Conservation (phyloP, 306 rosid species). For the Begonia fuchsioides region DNA sequence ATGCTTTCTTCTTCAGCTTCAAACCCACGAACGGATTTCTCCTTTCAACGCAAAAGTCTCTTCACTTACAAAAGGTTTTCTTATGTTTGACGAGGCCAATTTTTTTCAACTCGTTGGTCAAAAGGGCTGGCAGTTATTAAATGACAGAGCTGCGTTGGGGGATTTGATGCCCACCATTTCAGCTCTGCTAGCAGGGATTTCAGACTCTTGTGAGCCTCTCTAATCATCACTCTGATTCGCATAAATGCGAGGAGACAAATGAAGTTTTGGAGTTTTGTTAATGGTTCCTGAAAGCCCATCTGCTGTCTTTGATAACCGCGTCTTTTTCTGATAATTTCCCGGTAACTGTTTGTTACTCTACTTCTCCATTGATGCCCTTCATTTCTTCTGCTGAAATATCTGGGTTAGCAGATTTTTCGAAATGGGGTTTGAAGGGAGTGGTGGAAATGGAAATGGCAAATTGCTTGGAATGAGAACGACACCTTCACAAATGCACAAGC, state of each 20-base stretch:
- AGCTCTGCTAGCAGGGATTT: slow-evolving; percentile 11
- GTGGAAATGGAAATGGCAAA: slow-evolving; percentile 22
- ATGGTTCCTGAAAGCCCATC: slow-evolving; percentile 14
- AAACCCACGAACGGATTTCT: slow-evolving; percentile 23
- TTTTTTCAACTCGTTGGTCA: slow-evolving; percentile 34
- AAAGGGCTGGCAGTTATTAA: slow-evolving; percentile 22
- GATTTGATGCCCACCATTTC: slow-evolving; percentile 22
- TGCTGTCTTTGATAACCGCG: slow-evolving; percentile 17
- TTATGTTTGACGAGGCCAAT: slow-evolving; percentile 14
- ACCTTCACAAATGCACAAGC: slow-evolving; percentile 34
- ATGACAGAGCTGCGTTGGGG: slow-evolving; percentile 12
- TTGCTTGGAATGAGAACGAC: slow-evolving; percentile 41
- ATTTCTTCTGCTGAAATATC: slow-evolving; percentile 10
- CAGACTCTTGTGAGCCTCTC: slow-evolving; percentile 19
- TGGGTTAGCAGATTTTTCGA: slow-evolving; percentile 26
- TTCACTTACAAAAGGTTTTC: slow-evolving; percentile 31
- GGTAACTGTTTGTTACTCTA: slow-evolving; percentile 16
- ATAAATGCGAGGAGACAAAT: slow-evolving; percentile 17
- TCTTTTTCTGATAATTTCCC: slow-evolving; percentile 5
- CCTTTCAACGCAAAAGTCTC: slow-evolving; percentile 46
- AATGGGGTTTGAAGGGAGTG: slow-evolving; percentile 37
- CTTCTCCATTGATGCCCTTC: neutral
- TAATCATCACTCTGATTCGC: slow-evolving; percentile 19
- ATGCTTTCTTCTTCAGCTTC: slow-evolving; percentile 29
- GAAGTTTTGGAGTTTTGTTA: slow-evolving; percentile 19